Evolutionary conservation across 139 green algal species (phyloP).

Genomic region (Pleodorina starrii): DNA sequence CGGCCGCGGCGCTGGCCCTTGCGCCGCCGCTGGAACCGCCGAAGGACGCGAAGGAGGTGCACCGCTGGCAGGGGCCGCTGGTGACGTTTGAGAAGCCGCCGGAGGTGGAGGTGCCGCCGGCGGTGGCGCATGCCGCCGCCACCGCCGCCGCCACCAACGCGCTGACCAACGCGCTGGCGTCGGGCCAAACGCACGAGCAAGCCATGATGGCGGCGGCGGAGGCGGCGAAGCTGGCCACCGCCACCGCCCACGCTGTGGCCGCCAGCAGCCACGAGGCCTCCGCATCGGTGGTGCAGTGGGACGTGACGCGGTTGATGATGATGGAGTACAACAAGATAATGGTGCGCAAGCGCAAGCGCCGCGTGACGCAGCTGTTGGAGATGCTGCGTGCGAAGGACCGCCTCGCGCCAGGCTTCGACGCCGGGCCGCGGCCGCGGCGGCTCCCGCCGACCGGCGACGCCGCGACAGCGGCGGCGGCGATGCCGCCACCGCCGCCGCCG

Average conservation of each 20-base stretch:
- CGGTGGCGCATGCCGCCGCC: background rate
- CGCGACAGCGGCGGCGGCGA: background rate
- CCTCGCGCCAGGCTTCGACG: constrained; percentile 25
- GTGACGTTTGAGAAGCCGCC: background rate
- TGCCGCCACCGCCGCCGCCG: background rate
- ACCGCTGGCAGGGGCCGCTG: constrained; percentile 5
- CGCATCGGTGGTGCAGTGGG: constrained; percentile 31
- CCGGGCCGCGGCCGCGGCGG: background rate
- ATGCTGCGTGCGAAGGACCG: constrained; percentile 15
- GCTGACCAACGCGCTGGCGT: background rate
- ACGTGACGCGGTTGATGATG: constrained; percentile 34
- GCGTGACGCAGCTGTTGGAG: constrained; percentile 41
- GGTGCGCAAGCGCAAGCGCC: constrained; percentile 48
- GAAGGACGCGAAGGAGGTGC: constrained; percentile 1
- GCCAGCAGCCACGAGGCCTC: constrained; percentile 15
- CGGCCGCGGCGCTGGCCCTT: background rate
- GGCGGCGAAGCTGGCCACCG: constrained; percentile 1
- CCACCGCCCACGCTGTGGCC: background rate
- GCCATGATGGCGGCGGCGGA: constrained; percentile 30
- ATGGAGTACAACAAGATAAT: constrained; percentile 21
- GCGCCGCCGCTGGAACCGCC: constrained; percentile 23
- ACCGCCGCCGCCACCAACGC: background rate
- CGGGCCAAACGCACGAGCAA: constrained; percentile 19
- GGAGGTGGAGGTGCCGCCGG: background rate
- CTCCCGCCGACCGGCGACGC: background rate